Evolutionary conservation across 1,139 yeast species (phyloP).

Genomic region (Kluyveromyces sp.): DNA sequence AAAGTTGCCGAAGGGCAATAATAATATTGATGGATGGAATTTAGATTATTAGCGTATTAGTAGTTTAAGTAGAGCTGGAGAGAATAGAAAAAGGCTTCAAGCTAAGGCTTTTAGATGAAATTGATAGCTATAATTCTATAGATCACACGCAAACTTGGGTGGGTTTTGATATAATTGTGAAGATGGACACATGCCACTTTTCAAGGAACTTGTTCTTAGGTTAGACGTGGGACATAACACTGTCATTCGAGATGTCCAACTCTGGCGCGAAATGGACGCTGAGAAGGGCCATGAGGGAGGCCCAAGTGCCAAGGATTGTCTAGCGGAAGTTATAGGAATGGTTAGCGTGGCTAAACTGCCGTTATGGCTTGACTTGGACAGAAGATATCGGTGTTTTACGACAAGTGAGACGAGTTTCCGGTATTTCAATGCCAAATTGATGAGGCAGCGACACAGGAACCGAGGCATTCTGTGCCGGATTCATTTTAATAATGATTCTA

Average conservation of each 20-base stretch:
- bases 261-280: conserved; percentile 16
- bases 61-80: too few relatives aligned
- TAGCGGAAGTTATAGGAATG: conserved; percentile 4
- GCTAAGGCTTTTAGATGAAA: too few relatives aligned
- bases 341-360: conserved; percentile 23
- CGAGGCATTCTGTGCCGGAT: conserved; percentile 22
- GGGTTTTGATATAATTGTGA: neutral
- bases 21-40: too few relatives aligned
- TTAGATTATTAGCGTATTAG: too few relatives aligned
- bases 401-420: conserved; percentile 21
- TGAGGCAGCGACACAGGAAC: conserved; percentile 11
- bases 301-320: neutral
- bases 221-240: conserved; percentile 20
- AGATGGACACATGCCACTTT: conserved; percentile 5
- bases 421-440: conserved; percentile 22
- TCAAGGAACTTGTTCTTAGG: conserved; percentile 12
- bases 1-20: too few relatives aligned
- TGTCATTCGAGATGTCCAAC: conserved; percentile 21
- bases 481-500: neutral
- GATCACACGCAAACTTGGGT: neutral
- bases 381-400: conserved; percentile 16
- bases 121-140: too few relatives aligned
- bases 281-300: neutral
- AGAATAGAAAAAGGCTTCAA: too few relatives aligned
- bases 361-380: conserved; percentile 16